Percentiles rank a stretch among this genome's conserved stretches.
phyloP scores from a whole-genome alignment of 2,329 filamentous ascomycete species.

The Nothomitra cinnamomea region DNA sequence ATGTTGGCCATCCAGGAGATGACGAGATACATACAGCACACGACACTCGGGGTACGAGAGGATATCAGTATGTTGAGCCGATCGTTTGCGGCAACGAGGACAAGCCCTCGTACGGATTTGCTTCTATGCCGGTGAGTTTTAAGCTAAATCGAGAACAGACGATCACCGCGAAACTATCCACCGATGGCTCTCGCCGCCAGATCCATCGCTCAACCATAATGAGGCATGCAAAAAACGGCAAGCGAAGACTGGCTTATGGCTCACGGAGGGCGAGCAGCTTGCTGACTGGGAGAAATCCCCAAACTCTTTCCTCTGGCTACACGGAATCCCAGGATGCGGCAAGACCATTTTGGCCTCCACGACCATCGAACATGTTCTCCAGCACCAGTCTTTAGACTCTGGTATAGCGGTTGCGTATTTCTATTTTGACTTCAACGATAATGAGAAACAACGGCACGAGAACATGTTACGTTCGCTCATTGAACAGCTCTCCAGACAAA shows the following conservation, averaged over 20 bases:
- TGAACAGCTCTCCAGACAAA: constrained; percentile 19
- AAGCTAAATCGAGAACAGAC: no score
- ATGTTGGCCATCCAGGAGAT: no score
- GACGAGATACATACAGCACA: no score
- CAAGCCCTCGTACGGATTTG: no score
- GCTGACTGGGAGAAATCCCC: constrained; percentile 7
- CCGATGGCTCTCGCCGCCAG: constrained; percentile 13
- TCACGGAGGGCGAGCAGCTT: constrained; percentile 7
- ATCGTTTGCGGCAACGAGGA: no score
- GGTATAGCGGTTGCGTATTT: constrained; percentile 21
- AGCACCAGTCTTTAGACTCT: constrained; percentile 11
- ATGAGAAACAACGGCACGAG: constrained; percentile 17
- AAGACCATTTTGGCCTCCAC: constrained; percentile 25
- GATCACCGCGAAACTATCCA: constrained; percentile 4
- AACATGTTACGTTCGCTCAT: constrained; percentile 21
- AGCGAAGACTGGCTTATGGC: constrained; percentile 11
- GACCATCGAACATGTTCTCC: constrained; percentile 17
- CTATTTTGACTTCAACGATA: constrained; percentile 25
- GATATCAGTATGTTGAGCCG: no score
- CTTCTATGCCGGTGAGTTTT: no score
- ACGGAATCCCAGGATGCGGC: constrained; percentile 24
- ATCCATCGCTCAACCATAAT: constrained; percentile 12
- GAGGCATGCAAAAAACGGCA: constrained; percentile 12
- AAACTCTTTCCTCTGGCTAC: constrained; percentile 24
- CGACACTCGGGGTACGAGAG: no score